These are phyloP conservation scores for Malus domestica DNA, from an alignment of 306 rosid genomes.

Conservation along the genomic window DNA sequence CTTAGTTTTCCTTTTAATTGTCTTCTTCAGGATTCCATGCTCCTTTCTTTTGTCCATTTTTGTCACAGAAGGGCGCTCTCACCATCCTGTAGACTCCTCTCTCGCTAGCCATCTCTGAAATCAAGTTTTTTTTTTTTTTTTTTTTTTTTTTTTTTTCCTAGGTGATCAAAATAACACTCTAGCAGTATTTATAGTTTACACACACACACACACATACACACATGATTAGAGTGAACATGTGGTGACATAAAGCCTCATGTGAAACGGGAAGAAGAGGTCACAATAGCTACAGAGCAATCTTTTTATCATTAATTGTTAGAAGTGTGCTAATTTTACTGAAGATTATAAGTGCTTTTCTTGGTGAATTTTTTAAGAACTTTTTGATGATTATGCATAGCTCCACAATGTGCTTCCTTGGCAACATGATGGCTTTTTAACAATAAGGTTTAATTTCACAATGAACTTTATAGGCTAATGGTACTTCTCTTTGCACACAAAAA, in stretches of 20 bases:
- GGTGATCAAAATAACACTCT: neutral
- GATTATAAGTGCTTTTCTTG: neutral
- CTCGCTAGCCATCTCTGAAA: neutral
- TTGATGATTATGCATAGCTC: neutral
- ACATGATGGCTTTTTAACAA: no score
- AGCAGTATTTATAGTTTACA: neutral
- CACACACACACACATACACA: neutral
- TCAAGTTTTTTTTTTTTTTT: neutral
- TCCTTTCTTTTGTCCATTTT: slow-evolving; percentile 63
- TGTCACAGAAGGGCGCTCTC: slow-evolving; percentile 53
- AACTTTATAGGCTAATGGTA: no score
- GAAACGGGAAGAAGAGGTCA: slow-evolving; percentile 7
- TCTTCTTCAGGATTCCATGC: slow-evolving; percentile 78
- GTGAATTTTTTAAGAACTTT: neutral
- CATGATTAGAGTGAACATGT: neutral
- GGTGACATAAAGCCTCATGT: slow-evolving; percentile 1
- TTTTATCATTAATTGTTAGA: no score
- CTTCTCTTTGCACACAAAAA: no score
- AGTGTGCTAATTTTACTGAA: neutral
- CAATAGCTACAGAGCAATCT: neutral
- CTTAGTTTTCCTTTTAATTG: neutral
- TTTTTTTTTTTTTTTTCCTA: neutral
- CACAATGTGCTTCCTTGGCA: no score
- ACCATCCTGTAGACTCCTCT: slow-evolving; percentile 29
- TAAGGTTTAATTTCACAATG: no score